Base-by-base conservation (phyloP, 345 rosid genomes). In the Salix exigua region DNA sequence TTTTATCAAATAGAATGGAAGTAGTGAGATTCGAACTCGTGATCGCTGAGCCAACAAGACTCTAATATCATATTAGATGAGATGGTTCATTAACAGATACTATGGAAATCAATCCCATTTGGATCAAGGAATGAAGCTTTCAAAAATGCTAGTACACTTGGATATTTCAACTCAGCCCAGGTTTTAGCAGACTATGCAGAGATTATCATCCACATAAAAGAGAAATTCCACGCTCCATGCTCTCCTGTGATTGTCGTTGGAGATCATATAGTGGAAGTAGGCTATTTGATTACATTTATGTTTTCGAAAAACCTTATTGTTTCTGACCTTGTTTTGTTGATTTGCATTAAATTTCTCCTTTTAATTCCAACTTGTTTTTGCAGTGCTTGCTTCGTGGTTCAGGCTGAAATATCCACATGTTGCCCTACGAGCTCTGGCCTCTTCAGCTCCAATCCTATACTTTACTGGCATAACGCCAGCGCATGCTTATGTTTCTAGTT, bases 391-490 rank as follows among this genome's bases (percentile, higher is more conserved):
- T 4, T 30, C 75, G 3, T 71, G 70, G 70, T 71, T 65, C 38
- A 66, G 75, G 5, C 58, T 78, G 8, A 86, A 86, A 66, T 80
- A 83, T 62, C 84, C 89, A 7, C 87, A 84, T 60, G 31, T 84
- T 17, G 83, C 79, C 1, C 31, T 73, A 0, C 84, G 87, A 46
- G 81, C 89, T 48, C 38, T 84, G 42, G 87, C 87, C 30, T 84
- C 89, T 9, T 86, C 89, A 0, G 85, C 89, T 35, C 85, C 87
- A 4, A 63, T 86, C 12, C 87, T 86, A 17, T 80, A 77, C 68
- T 80, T 75, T 12, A 80, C 75, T 23, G 38, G 73, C 40, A 66
- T 78, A 46, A 46, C 77, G n/a, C 83, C 87, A 23, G 71, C 46
- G 1, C 71, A 82, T 31, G 86, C 70, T 48, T 84, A 68, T 38